Percentiles rank a stretch among this genome's conserved stretches.
These are phyloP conservation scores for Pseudozyma pruni DNA, from an alignment of 1,284 basidiomycete genomes.

Conservation along the genomic window DNA sequence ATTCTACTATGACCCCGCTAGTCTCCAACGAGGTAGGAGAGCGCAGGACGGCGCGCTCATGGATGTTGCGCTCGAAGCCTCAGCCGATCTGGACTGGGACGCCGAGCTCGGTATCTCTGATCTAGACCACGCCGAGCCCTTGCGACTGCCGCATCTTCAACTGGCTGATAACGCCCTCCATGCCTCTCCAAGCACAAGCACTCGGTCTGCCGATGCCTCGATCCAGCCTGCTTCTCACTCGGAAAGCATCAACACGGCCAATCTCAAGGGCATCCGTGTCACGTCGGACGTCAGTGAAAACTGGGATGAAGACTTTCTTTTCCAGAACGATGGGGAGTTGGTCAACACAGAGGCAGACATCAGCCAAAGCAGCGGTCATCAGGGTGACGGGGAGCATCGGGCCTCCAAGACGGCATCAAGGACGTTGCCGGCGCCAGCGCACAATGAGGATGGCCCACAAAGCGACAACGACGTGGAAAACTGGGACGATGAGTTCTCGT, in stretches of 20 bases:
- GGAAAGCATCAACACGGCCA: conserved; percentile 9
- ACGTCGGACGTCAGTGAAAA: conserved; percentile 49
- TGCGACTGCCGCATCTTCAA: conserved; percentile 18
- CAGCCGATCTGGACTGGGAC: conserved; percentile 42
- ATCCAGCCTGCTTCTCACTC: not conserved
- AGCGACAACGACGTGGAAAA: conserved; percentile 47
- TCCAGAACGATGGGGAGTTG: conserved; percentile 41
- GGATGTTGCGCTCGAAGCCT: conserved; percentile 3
- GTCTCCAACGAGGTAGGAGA: not conserved
- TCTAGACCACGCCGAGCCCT: conserved; percentile 17
- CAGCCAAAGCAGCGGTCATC: too few relatives aligned
- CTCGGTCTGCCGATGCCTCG: not conserved
- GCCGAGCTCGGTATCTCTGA: conserved; percentile 37
- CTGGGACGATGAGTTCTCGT: conserved; percentile 50
- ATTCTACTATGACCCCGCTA: too few relatives aligned
- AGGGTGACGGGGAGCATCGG: not conserved
- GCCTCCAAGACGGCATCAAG: not conserved
- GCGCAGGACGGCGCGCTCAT: not conserved
- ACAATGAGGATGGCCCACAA: conserved; percentile 3
- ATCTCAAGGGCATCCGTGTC: conserved; percentile 36
- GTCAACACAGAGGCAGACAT: not conserved
- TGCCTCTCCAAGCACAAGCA: not conserved
- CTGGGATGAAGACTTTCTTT: conserved; percentile 60
- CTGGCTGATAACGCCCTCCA: not conserved
- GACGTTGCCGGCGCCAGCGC: not conserved